phyloP scores from a whole-genome alignment of 1,139 yeast species.

The Debaryomyces singareniensis region DNA sequence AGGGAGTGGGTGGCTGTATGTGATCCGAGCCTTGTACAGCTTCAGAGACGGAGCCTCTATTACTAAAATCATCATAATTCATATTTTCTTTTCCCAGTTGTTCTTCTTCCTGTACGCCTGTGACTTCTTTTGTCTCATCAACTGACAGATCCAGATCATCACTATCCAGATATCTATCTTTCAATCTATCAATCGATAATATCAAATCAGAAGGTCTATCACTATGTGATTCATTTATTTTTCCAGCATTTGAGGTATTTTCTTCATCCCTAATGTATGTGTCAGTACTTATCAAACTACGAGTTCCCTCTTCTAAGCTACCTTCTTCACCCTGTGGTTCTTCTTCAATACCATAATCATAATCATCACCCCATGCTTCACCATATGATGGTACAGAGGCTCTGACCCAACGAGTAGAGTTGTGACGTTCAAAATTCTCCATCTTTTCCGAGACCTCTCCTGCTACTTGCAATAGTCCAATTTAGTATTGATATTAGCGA shows the following conservation, averaged over 20 bases:
- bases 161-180: conserved; percentile 5
- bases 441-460: conserved; percentile 18
- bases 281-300: too few species aligned
- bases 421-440: conserved; percentile 47
- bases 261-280: not conserved
- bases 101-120: not conserved
- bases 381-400: conserved; percentile 55
- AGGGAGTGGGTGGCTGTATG: conserved; percentile 24
- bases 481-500: not conserved
- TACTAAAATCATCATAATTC: not conserved
- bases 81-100: not conserved
- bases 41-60: not conserved
- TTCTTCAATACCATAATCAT: conserved; percentile 20
- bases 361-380: conserved; percentile 50
- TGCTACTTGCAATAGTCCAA: not conserved
- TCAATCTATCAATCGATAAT: conserved; percentile 29
- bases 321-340: conserved; percentile 2
- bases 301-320: not conserved
- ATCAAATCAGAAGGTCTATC: conserved; percentile 22
- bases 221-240: too few species aligned
- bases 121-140: conserved; percentile 7
- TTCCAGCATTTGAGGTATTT: too few species aligned
- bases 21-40: not conserved
- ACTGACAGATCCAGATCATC: conserved; percentile 12
- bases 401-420: conserved; percentile 60